These are phyloP conservation scores for Vitis hybrid DNA, from an alignment of 177 flowering plant species.

Conservation along the genomic window DNA sequence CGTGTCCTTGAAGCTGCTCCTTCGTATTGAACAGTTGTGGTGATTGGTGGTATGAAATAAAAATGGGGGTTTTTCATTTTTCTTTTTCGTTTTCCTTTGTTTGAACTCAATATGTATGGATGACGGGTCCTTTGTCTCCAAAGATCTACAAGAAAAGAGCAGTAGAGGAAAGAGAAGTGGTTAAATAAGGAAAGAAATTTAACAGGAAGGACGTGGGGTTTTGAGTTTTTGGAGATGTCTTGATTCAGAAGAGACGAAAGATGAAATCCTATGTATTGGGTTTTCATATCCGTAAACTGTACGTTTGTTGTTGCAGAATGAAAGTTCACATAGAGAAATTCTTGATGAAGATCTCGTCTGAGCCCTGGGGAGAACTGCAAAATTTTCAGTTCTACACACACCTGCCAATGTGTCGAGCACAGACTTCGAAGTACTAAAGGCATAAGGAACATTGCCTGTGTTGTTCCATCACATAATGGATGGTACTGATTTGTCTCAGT, in stretches of 20 bases:
- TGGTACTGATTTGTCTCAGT: slow-evolving; percentile 29
- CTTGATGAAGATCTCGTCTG: slow-evolving; percentile 14
- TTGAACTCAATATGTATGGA: not conserved
- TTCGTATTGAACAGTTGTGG: too few species aligned
- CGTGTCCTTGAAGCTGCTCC: too few species aligned
- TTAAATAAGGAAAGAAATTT: not conserved
- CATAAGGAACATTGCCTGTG: slow-evolving; percentile 71
- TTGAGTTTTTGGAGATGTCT: not conserved
- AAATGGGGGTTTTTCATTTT: not conserved
- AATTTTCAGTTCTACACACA: slow-evolving; percentile 28
- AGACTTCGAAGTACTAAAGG: slow-evolving; percentile 53
- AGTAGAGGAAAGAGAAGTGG: not conserved
- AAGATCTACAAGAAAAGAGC: not conserved
- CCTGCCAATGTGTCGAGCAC: slow-evolving; percentile 37
- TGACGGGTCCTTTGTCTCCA: not conserved
- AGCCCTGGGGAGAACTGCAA: slow-evolving; percentile 19
- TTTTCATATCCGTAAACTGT: slow-evolving; percentile 15
- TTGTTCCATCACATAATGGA: slow-evolving; percentile 64
- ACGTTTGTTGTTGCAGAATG: slow-evolving; percentile 4
- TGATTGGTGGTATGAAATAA: not conserved
- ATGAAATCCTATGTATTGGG: slow-evolving; percentile 19
- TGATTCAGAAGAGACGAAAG: not conserved
- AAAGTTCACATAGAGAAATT: not conserved
- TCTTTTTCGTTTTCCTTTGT: too few species aligned
- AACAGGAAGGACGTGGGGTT: not conserved